phyloP scores from a whole-genome alignment of 495 filamentous ascomycete genomes.

The Barbatosphaeria neglecta region DNA sequence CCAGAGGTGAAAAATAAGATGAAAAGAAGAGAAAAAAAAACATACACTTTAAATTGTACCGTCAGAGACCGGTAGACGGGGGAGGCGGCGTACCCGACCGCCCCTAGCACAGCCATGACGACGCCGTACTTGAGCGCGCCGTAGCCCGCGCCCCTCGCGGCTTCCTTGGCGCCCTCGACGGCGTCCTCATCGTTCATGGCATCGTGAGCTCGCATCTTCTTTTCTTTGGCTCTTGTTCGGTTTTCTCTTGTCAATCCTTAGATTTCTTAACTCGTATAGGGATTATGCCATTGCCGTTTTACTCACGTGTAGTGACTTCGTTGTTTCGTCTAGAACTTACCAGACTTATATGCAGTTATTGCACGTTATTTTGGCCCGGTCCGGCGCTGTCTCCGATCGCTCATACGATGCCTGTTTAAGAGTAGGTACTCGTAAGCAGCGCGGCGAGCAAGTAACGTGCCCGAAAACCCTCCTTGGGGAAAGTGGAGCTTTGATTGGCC shows the following conservation, averaged over 20 bases:
- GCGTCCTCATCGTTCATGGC: constrained; percentile 42
- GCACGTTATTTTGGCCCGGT: too few relatives aligned
- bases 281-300: too few relatives aligned
- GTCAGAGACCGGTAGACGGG: constrained; percentile 76
- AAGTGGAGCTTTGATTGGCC: too few relatives aligned
- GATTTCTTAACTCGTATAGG: background rate
- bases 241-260: background rate
- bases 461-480: too few relatives aligned
- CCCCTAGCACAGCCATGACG: constrained; percentile 43
- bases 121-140: constrained; percentile 59
- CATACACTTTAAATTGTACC: constrained; percentile 80
- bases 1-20: background rate
- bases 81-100: constrained; percentile 43
- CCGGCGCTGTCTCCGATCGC: too few relatives aligned
- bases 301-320: too few relatives aligned
- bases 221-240: background rate
- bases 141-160: constrained; percentile 43
- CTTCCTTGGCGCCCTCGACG: constrained; percentile 49
- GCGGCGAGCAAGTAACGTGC: too few relatives aligned
- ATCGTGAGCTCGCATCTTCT: constrained; percentile 24
- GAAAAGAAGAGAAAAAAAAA: constrained; percentile 4
- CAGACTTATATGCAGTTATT: too few relatives aligned
- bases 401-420: too few relatives aligned
- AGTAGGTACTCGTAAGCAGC: too few relatives aligned
- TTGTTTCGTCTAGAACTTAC: too few relatives aligned